Evolutionary conservation across 306 rosid species (phyloP).

Genomic region (Castanospermum australe): DNA sequence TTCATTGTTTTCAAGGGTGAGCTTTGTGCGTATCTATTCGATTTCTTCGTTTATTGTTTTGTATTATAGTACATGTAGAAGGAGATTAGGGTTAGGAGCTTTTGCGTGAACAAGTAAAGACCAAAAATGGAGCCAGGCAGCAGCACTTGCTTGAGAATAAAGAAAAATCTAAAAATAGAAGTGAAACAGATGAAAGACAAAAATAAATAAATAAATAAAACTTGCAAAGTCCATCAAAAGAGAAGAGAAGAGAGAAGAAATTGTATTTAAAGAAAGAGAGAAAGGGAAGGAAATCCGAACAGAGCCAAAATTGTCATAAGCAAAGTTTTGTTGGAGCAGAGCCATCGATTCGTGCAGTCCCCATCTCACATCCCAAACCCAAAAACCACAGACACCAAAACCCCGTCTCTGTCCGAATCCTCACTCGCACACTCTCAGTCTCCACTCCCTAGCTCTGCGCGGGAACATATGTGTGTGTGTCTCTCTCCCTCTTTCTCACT

Average conservation of each 20-base stretch:
- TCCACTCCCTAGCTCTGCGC: slow-evolving; percentile 35
- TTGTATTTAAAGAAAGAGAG: not conserved
- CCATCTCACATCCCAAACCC: slow-evolving; percentile 47
- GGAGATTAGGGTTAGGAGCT: too few relatives aligned
- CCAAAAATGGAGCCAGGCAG: not conserved
- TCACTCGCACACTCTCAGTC: slow-evolving; percentile 47
- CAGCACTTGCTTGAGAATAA: slow-evolving; percentile 26
- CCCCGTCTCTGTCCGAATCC: slow-evolving; percentile 22
- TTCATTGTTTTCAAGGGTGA: too few relatives aligned
- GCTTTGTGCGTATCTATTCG: too few relatives aligned
- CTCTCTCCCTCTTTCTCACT: not conserved
- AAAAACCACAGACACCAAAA: slow-evolving; percentile 1
- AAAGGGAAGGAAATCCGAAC: not conserved
- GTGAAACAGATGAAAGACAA: not conserved
- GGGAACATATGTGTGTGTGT: not conserved
- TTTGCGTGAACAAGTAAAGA: not conserved
- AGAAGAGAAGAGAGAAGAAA: not conserved
- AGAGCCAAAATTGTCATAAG: slow-evolving; percentile 26
- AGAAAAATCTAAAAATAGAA: slow-evolving; percentile 33
- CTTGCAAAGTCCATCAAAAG: not conserved
- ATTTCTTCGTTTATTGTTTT: too few relatives aligned
- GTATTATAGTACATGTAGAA: not conserved
- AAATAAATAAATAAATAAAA: too few relatives aligned
- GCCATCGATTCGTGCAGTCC: slow-evolving; percentile 73
- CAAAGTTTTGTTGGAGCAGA: slow-evolving; percentile 54